Percentiles rank a stretch among this genome's conserved stretches.
Evolutionary conservation across 129 eudicot species (phyloP).

Genomic region (Arctium minus): DNA sequence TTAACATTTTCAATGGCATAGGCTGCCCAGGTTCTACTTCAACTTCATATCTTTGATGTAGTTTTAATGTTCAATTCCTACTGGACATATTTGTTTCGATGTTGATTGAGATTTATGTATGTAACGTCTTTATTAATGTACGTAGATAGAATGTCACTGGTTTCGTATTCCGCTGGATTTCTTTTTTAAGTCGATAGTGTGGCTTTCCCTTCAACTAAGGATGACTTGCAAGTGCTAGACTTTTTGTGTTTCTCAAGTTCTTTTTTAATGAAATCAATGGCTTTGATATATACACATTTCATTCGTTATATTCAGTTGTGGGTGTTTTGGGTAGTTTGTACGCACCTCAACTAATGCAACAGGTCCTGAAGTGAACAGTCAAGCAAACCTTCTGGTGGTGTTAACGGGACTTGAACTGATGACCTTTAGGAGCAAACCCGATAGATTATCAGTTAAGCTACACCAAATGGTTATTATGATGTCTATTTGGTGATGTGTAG

Average conservation of each 20-base stretch:
- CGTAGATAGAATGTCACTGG: background rate
- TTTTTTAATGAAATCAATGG: background rate
- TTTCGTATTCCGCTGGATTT: background rate
- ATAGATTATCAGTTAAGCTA: too few species aligned
- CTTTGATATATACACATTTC: background rate
- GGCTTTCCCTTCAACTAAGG: background rate
- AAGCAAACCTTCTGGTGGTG: too few species aligned
- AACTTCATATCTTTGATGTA: conserved; percentile 15
- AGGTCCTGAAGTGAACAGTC: background rate
- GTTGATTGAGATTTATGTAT: conserved; percentile 20
- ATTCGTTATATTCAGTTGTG: background rate
- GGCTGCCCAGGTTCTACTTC: background rate
- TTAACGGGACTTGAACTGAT: background rate
- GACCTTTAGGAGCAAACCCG: too few species aligned
- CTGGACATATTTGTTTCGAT: conserved; percentile 22
- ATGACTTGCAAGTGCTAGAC: background rate
- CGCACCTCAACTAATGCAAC: background rate
- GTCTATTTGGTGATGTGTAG: too few species aligned
- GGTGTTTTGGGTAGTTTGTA: background rate
- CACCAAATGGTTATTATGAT: too few species aligned
- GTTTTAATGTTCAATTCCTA: background rate
- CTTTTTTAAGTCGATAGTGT: background rate
- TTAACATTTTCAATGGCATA: conserved; percentile 18
- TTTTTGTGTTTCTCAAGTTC: background rate
- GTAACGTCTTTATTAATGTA: conserved; percentile 14